Conservation (phyloP, 371 early-diverging fungal genomes). For the Lichtheimia hyalospora region DNA sequence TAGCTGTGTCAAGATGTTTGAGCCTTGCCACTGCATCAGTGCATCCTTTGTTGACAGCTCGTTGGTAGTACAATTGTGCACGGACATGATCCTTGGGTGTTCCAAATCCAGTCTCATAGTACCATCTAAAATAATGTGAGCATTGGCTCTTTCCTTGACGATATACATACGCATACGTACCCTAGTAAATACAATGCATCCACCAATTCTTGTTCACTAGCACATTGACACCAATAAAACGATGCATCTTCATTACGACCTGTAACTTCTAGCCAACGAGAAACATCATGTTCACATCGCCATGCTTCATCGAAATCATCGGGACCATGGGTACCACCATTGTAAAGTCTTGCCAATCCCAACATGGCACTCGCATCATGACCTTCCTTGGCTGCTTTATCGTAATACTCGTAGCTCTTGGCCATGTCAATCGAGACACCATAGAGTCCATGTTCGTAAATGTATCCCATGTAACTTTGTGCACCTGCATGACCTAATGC, state of each 20-base stretch:
- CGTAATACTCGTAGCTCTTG: constrained; percentile 21
- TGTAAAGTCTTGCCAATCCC: constrained; percentile 28
- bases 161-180: no score
- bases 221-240: constrained; percentile 44
- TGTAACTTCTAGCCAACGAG: constrained; percentile 28
- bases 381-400: constrained; percentile 14
- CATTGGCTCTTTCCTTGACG: no score
- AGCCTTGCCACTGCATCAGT: constrained; percentile 13
- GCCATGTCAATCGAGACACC: constrained; percentile 19
- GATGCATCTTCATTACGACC: constrained; percentile 48
- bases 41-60: constrained; percentile 23
- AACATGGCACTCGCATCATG: constrained; percentile 25
- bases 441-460: constrained; percentile 24
- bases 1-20: neutral
- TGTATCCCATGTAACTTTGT: constrained; percentile 19
- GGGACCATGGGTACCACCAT: constrained; percentile 21
- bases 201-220: constrained; percentile 31
- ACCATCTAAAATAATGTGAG: constrained; percentile 19
- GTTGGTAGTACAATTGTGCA: constrained; percentile 21
- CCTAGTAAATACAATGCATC: constrained; percentile 32
- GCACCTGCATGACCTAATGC: constrained; percentile 19
- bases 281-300: constrained; percentile 25
- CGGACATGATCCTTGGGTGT: constrained; percentile 16
- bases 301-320: constrained; percentile 13
- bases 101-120: constrained; percentile 31